Conservation (phyloP, 495 filamentous ascomycete genomes). For the Chaetomium tenue region DNA sequence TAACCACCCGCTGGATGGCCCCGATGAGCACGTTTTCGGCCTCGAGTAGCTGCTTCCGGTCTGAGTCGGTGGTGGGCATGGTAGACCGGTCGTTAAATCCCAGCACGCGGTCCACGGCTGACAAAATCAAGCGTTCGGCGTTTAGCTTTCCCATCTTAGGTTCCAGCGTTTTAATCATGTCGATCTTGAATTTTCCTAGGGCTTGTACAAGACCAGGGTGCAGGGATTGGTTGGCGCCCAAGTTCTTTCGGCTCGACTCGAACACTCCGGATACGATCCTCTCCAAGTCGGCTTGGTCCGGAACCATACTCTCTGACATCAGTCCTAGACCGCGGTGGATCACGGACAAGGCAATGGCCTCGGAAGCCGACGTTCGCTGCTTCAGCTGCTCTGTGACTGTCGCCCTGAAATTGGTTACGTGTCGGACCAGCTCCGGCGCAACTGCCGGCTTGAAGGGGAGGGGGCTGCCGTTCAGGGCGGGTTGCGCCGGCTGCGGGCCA, state of each 20-base stretch:
- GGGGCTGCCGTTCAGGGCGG: slow-evolving; percentile 17
- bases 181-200: slow-evolving; percentile 31
- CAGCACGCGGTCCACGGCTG: slow-evolving; percentile 40
- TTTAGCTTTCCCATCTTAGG: slow-evolving; percentile 29
- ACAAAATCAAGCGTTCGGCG: slow-evolving; percentile 37
- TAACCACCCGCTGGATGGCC: slow-evolving; percentile 27
- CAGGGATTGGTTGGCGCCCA: slow-evolving; percentile 25
- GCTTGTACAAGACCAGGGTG: slow-evolving; percentile 31
- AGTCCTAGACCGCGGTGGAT: slow-evolving; percentile 38
- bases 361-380: slow-evolving; percentile 23
- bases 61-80: slow-evolving; percentile 27
- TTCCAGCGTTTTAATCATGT: slow-evolving; percentile 31
- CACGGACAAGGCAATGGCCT: slow-evolving; percentile 37
- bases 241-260: slow-evolving; percentile 27
- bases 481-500: slow-evolving; percentile 20
- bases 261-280: slow-evolving; percentile 36
- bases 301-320: slow-evolving; percentile 26
- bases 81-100: slow-evolving; percentile 37
- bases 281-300: slow-evolving; percentile 31
- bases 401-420: slow-evolving; percentile 35
- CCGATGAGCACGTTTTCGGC: slow-evolving; percentile 35
- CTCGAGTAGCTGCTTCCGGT: slow-evolving; percentile 29
- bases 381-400: slow-evolving; percentile 30
- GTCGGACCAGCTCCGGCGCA: slow-evolving; percentile 29
- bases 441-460: slow-evolving; percentile 31